phyloP scores from a whole-genome alignment of 768 basidiomycete species.

The Macrocybe gigantea region DNA sequence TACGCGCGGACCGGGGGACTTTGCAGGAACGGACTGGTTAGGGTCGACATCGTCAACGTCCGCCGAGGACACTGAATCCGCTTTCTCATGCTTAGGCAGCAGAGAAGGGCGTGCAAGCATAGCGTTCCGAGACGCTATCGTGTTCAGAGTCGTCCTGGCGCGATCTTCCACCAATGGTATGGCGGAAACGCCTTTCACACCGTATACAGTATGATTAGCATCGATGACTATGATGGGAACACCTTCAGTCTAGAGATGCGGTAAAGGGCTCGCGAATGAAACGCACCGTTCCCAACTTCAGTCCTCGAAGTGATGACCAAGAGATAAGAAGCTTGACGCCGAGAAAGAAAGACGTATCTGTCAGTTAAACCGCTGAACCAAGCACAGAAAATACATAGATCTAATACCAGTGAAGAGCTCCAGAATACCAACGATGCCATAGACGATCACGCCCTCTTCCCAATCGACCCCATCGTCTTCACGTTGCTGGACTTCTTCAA shows the following conservation, averaged over 20 bases:
- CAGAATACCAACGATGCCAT: constrained; percentile 73
- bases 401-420: constrained; percentile 42
- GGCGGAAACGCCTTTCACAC: constrained; percentile 60
- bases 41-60: constrained; percentile 10
- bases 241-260: neutral
- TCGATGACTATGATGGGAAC: constrained; percentile 52
- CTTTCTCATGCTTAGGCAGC: constrained; percentile 17
- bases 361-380: neutral
- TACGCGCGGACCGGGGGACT: constrained; percentile 27
- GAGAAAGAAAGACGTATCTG: neutral
- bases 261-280: neutral
- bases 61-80: constrained; percentile 8
- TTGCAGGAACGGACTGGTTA: constrained; percentile 11
- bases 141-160: constrained; percentile 47
- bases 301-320: constrained; percentile 62
- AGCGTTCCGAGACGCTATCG: constrained; percentile 46
- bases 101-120: constrained; percentile 41
- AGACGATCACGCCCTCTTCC: constrained; percentile 52
- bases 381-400: neutral
- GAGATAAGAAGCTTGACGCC: constrained; percentile 59
- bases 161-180: constrained; percentile 68
- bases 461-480: constrained; percentile 41
- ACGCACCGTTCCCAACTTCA: constrained; percentile 64
- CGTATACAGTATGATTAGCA: constrained; percentile 53
- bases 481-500: constrained; percentile 43